Base-by-base conservation (phyloP, 1,139 yeast genomes). In the Hemisphaericaspora xylofermentans region DNA sequence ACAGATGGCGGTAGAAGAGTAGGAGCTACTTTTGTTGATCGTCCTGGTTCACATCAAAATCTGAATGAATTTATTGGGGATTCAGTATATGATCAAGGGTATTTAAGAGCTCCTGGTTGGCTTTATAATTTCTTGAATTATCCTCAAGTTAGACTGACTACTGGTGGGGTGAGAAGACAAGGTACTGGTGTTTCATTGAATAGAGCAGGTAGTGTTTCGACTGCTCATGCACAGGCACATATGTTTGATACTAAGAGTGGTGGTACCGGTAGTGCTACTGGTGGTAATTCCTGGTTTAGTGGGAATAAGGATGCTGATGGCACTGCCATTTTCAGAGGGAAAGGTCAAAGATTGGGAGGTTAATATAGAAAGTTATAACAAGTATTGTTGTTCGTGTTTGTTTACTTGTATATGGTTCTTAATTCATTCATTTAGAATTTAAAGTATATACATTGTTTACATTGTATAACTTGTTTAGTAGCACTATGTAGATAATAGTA, bases 101-200 rank as follows among this genome's bases (percentile, higher is more conserved):
- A 71, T 48, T 63, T 69, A 45, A 65, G 63, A 45, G 78, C 77
- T 1, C 78, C 78, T 2, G 35, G 44, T 21, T 62, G 66, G 63
- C 50, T 72, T 15, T 71, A 70, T 51, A 50, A 45, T 1, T 17
- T 61, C 4, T 57, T 71, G 39, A 50, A 57, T 19, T 68, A 64
- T 43, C 76, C 75, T 0, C 45, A 40, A 19, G 54, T 56, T 32
- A 57, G 26, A 24, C 26, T 51, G 6, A 53, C 66, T 9, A 49
- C 41, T 24, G n/a, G n/a, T n/a, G 51, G 74, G 38, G 50, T 58
- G 2, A 67, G 73, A 0, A 40, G 41, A 3, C 18, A 22, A 8
- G 17, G 39, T 6, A 34, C 27, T 10, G 33, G 32, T 17, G 19
- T 32, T 17, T 31, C 39, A 16, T 31, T 31, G n/a, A 24, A 24